Evolutionary conservation across 805 yeast genomes (phyloP).

Genomic region (Metschnikowia baotianmanensis): DNA sequence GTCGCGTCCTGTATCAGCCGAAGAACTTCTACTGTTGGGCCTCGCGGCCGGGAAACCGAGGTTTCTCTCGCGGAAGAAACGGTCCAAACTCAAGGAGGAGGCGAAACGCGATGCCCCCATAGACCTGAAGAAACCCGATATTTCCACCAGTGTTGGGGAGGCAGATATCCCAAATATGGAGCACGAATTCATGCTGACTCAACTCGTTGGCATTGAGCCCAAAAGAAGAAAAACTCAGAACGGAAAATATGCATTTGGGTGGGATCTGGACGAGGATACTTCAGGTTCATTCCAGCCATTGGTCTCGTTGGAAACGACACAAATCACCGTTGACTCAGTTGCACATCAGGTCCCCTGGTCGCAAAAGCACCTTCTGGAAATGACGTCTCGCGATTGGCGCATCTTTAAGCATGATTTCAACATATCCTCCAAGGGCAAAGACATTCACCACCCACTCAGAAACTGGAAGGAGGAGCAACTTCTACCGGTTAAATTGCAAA

Average conservation of each 20-base stretch:
- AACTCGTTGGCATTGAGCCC: neutral
- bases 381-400: slow-evolving; percentile 89
- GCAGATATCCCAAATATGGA: neutral
- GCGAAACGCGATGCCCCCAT: neutral
- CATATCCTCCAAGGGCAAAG: slow-evolving; percentile 52
- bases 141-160: neutral
- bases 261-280: slow-evolving; percentile 73
- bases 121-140: neutral
- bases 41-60: slow-evolving; percentile 12
- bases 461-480: slow-evolving; percentile 67
- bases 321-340: slow-evolving; percentile 14
- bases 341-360: slow-evolving; percentile 56
- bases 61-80: slow-evolving; percentile 17
- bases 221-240: slow-evolving; percentile 2
- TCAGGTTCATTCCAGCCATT: slow-evolving; percentile 43
- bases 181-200: neutral
- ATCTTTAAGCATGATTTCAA: slow-evolving; percentile 75
- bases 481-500: slow-evolving; percentile 28
- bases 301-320: slow-evolving; percentile 21
- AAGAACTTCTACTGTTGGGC: slow-evolving; percentile 15
- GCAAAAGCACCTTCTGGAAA: slow-evolving; percentile 55
- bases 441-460: slow-evolving; percentile 59
- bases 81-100: slow-evolving; percentile 4
- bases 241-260: slow-evolving; percentile 58
- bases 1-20: slow-evolving; percentile 19